Conservation (phyloP, 1,284 basidiomycete genomes). For the Garcileccinum viscosum region DNA sequence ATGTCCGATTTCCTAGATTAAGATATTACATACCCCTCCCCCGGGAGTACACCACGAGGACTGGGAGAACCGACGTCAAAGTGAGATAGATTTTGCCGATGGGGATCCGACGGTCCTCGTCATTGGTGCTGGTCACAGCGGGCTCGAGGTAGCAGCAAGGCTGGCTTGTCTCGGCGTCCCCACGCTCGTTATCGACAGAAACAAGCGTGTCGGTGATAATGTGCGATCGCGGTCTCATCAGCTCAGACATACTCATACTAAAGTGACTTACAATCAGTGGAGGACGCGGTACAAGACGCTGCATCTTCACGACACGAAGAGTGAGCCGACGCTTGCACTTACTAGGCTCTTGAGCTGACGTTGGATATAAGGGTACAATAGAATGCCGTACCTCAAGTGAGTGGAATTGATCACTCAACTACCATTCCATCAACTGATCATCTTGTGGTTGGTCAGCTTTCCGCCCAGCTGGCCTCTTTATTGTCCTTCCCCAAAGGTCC, state of each 20-base stretch:
- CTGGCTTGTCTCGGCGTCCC: neutral
- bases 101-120: neutral
- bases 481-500: constrained; percentile 42
- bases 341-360: constrained; percentile 2
- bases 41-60: neutral
- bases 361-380: constrained; percentile 24
- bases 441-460: constrained; percentile 28
- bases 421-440: neutral
- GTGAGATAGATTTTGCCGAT: neutral
- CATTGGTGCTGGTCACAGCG: neutral
- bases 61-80: neutral
- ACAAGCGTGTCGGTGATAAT: neutral
- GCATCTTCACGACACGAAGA: neutral
- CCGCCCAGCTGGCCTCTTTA: constrained; percentile 47
- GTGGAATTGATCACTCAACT: constrained; percentile 1
- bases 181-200: neutral
- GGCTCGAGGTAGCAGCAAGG: neutral
- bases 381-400: constrained; percentile 33
- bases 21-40: neutral
- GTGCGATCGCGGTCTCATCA: neutral
- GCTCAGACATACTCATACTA: neutral
- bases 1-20: neutral
- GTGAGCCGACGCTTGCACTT: neutral
- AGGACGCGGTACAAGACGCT: neutral
- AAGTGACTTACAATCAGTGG: neutral